Percentiles rank a stretch among this genome's conserved stretches.
phyloP scores from a whole-genome alignment of 331 rosid species.

The Malus hybrid region DNA sequence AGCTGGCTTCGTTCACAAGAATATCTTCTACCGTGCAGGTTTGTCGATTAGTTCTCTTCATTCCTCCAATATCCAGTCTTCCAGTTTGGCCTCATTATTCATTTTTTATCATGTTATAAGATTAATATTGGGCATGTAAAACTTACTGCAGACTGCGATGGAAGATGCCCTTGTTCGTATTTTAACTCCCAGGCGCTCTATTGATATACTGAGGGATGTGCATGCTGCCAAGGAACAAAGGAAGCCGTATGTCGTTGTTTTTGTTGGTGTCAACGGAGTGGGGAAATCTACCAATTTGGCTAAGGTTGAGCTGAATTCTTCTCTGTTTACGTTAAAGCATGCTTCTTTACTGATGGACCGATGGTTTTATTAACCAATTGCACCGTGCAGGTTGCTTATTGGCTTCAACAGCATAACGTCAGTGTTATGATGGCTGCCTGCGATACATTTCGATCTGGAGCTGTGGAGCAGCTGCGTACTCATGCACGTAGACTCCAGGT shows the following conservation, averaged over 20 bases:
- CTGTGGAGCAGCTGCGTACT: conserved; percentile 97
- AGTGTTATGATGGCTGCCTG: conserved; percentile 99
- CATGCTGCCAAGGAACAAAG: conserved; percentile 94
- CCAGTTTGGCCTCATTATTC: background rate
- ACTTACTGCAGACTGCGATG: conserved; percentile 66
- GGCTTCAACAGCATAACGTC: conserved; percentile 82
- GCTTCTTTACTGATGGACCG: background rate
- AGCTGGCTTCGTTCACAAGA: conserved; percentile 90
- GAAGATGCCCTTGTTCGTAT: conserved; percentile 98
- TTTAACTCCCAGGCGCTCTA: conserved; percentile 90
- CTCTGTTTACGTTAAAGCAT: background rate
- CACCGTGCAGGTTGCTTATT: conserved; percentile 81
- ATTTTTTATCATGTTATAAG: background rate
- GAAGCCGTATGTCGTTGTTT: conserved; percentile 94
- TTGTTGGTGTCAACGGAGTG: conserved; percentile 98
- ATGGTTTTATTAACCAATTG: conserved; percentile 5
- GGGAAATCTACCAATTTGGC: conserved; percentile 99
- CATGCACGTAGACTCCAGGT: conserved; percentile 99
- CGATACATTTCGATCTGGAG: conserved; percentile 97
- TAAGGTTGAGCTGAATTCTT: conserved; percentile 46
- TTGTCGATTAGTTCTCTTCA: conserved; percentile 14
- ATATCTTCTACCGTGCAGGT: conserved; percentile 97
- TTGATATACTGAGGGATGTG: conserved; percentile 93
- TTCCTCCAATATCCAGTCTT: background rate
- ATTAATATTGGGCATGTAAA: conserved; percentile 7